Conservation (phyloP, 768 basidiomycete genomes). For the Mycena epipterygia region DNA sequence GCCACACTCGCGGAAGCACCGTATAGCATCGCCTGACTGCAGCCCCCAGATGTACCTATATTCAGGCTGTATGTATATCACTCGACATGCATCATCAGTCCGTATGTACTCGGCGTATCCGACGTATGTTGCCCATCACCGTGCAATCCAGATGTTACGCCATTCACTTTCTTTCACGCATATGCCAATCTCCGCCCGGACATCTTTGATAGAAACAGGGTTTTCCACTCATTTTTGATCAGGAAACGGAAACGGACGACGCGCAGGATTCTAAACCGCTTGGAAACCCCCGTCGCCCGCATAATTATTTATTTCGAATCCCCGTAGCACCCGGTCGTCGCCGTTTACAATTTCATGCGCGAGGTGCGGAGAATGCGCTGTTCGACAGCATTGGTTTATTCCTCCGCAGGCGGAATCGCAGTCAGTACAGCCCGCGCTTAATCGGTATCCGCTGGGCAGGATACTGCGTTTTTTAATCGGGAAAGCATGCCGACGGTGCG, state of each 20-base stretch:
- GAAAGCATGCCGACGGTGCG: not conserved
- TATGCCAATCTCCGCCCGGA: not conserved
- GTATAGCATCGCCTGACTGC: conserved; percentile 20
- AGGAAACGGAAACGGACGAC: not conserved
- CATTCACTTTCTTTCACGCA: not conserved
- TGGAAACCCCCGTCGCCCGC: conserved; percentile 5
- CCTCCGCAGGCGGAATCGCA: too few relatives aligned
- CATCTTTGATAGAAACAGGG: conserved; percentile 15
- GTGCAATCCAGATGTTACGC: conserved; percentile 11
- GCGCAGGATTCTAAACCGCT: not conserved
- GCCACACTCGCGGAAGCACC: conserved; percentile 22
- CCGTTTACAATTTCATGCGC: not conserved
- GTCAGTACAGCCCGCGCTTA: too few relatives aligned
- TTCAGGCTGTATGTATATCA: conserved; percentile 8
- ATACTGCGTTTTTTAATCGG: too few relatives aligned
- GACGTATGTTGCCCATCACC: conserved; percentile 14
- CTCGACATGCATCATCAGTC: conserved; percentile 14
- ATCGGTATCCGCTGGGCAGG: too few relatives aligned
- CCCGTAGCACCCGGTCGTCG: conserved; percentile 23
- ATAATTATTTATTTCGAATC: conserved; percentile 4
- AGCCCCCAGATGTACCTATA: conserved; percentile 13
- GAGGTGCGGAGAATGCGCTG: too few relatives aligned
- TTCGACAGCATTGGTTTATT: too few relatives aligned
- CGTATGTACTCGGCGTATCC: conserved; percentile 1
- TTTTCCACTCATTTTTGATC: not conserved